These are phyloP conservation scores for Rhodotorula sp. DNA, from an alignment of 1,284 basidiomycete species.

Conservation along the genomic window DNA sequence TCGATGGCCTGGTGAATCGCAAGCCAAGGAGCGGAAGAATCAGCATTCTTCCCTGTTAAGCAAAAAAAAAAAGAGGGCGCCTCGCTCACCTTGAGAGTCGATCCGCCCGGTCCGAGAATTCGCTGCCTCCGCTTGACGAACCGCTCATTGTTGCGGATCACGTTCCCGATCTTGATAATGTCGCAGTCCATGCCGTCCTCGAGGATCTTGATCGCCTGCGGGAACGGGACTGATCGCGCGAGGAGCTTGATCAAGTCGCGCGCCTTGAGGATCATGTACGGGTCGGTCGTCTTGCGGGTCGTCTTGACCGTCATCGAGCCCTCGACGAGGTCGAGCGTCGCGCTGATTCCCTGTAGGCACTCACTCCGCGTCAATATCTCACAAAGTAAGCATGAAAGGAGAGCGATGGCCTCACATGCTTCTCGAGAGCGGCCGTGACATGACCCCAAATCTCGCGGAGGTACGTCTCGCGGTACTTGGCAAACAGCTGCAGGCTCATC, in stretches of 20 bases:
- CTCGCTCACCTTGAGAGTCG: slow-evolving; percentile 79
- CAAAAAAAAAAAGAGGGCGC: not conserved
- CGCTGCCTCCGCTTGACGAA: slow-evolving; percentile 95
- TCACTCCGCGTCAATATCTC: not conserved
- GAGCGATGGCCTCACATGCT: slow-evolving; percentile 61
- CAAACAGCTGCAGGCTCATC: slow-evolving; percentile 63
- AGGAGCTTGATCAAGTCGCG: slow-evolving; percentile 94
- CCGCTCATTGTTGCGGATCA: slow-evolving; percentile 93
- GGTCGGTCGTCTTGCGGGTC: slow-evolving; percentile 95
- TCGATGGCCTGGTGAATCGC: slow-evolving; percentile 76
- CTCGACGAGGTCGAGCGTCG: slow-evolving; percentile 91
- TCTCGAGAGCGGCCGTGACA: slow-evolving; percentile 81
- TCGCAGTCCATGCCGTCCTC: slow-evolving; percentile 91
- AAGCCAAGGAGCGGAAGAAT: too few species aligned
- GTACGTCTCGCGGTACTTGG: slow-evolving; percentile 97
- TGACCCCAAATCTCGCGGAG: slow-evolving; percentile 91
- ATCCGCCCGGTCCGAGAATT: slow-evolving; percentile 95
- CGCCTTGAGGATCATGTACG: slow-evolving; percentile 93
- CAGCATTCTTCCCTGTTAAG: not conserved
- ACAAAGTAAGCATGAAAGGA: not conserved
- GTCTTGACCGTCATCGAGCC: slow-evolving; percentile 97
- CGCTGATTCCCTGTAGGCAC: slow-evolving; percentile 69
- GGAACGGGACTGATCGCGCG: slow-evolving; percentile 79
- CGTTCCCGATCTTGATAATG: slow-evolving; percentile 94
- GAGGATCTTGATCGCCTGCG: slow-evolving; percentile 84